Percentiles rank a stretch among this genome's conserved stretches.
phyloP scores from a whole-genome alignment of 148 eudicot species.

The Nepenthes mirabilis region DNA sequence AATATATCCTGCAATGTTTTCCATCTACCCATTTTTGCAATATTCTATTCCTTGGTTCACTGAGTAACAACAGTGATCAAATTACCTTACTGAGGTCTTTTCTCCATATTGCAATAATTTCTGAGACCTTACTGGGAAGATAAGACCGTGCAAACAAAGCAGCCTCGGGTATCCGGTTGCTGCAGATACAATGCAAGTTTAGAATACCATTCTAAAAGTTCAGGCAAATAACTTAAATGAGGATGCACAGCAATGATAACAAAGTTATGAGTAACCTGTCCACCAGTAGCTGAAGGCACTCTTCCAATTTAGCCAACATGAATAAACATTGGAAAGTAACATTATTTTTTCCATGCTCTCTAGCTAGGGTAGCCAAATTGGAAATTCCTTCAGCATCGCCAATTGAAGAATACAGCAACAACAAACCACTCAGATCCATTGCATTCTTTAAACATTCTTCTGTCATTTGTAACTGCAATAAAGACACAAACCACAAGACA shows the following conservation, averaged over 20 bases:
- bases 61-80: not conserved
- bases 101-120: slow-evolving; percentile 87
- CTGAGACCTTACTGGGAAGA: slow-evolving; percentile 94
- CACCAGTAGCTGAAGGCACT: slow-evolving; percentile 81
- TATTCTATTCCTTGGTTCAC: not conserved
- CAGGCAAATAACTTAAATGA: not conserved
- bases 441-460: slow-evolving; percentile 88
- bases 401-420: slow-evolving; percentile 90
- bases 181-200: slow-evolving; percentile 28
- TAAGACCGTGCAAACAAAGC: slow-evolving; percentile 97
- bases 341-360: slow-evolving; percentile 89
- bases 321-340: slow-evolving; percentile 91
- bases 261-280: slow-evolving; percentile 48
- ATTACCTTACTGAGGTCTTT: slow-evolving; percentile 83
- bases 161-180: slow-evolving; percentile 98
- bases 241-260: not conserved
- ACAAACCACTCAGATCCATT: slow-evolving; percentile 89
- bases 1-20: no score
- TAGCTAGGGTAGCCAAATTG: slow-evolving; percentile 63
- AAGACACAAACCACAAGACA: no score
- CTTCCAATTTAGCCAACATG: slow-evolving; percentile 91
- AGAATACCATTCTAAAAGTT: slow-evolving; percentile 1
- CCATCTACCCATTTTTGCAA: no score
- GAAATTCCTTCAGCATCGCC: slow-evolving; percentile 95
- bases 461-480: slow-evolving; percentile 53